Base-by-base conservation (phyloP, 2,329 filamentous ascomycete species). In the Amphichorda felina region DNA sequence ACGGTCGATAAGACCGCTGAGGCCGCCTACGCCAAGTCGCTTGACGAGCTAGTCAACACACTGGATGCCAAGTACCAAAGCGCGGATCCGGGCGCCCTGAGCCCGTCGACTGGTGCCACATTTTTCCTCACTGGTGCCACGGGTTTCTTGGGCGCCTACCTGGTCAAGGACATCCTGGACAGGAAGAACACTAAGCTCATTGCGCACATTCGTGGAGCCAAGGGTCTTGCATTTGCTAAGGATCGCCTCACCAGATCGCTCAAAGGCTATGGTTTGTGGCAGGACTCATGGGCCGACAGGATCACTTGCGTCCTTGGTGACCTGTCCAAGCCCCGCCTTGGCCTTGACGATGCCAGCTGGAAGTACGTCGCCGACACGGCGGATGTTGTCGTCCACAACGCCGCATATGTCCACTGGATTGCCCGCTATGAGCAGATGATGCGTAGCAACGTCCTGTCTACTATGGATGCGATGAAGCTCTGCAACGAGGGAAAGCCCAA, bases 121-220 rank as follows among this genome's bases (percentile, higher is more conserved):
- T 68, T 91, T 9, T 82, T 95, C 55, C 61, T 95, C 5, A 95
- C 88, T 3, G 87, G 89, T 30, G 86, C 84, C 4, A 95, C 51
- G 2, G 51, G 52, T 16, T 95, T 95, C 64, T 59, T 95, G 15
- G 88, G 88, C 19, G 72, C 83, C 0, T 93, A 87, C 50, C 64
- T 95, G 9, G 63, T 93, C 22, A 72, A 72, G 37, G 84, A 94
- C 37, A 58, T 94, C 2, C 66, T 95, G 2, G 70, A 71, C 27
- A 67, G 82, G 18, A 26, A 36, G 38, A 35, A 44, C 36, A 37
- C 41, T 1, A 36, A 44, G 26, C 67, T 94, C 8, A 75, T 94
- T 38, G 77, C 79, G 1, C 78, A 88, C 38, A 80, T 94, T 4
- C 79, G 87, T 35, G 41, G 50, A 35, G 76, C 76, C 27, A 77